Conservation (phyloP, 371 early-diverging fungal genomes). For the Mortierella sp. region DNA sequence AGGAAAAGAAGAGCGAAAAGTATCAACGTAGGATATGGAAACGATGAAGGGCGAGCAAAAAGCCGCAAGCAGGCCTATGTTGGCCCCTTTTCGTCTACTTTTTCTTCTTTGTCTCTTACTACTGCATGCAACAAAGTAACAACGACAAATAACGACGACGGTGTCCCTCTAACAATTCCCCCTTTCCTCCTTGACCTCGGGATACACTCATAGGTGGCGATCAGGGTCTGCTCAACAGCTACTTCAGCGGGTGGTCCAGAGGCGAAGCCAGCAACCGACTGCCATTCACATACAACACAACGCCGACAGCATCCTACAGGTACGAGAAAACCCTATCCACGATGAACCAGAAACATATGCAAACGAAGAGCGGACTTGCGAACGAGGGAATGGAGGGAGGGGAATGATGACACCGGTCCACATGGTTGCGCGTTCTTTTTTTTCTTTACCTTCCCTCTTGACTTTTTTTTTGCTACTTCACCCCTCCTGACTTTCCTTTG, state of each 20-base stretch:
- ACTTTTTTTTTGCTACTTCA: neutral
- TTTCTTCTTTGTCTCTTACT: neutral
- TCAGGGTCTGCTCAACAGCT: constrained; percentile 94
- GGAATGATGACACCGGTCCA: neutral
- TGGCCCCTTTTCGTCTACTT: neutral
- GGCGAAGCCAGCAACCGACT: constrained; percentile 73
- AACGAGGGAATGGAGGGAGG: neutral
- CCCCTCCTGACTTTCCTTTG: constrained; percentile 3
- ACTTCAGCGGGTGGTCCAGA: constrained; percentile 85
- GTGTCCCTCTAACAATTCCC: neutral
- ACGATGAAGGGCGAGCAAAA: no score
- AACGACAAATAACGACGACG: neutral
- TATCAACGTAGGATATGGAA: no score
- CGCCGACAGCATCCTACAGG: constrained; percentile 90
- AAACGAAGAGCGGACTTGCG: neutral
- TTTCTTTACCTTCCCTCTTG: neutral
- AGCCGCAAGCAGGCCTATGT: no score
- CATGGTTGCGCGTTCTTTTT: constrained; percentile 9
- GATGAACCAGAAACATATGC: constrained; percentile 9
- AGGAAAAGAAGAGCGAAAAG: no score
- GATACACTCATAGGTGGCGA: constrained; percentile 81
- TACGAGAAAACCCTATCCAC: constrained; percentile 35
- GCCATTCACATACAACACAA: constrained; percentile 94
- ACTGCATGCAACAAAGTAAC: neutral
- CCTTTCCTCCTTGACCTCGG: neutral